A percentile compares a stretch with the other conserved stretches of the same genome.
Conservation (phyloP, 78 protist species). For the Monosiga brevicollis region DNA sequence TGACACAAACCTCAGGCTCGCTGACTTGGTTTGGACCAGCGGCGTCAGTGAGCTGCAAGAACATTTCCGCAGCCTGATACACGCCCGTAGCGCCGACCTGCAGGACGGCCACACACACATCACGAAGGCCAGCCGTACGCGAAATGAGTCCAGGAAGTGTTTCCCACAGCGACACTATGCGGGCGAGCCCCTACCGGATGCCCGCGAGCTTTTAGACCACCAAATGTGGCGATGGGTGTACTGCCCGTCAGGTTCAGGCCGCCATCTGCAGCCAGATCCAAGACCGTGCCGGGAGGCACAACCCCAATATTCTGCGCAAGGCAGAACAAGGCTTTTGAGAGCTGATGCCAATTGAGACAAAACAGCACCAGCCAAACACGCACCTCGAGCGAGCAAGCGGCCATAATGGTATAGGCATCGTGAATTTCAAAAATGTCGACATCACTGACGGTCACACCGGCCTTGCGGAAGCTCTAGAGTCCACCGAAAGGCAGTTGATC, state of each 20-base stretch:
- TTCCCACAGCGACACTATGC: too few species aligned
- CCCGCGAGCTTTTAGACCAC: not conserved
- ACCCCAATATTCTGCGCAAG: not conserved
- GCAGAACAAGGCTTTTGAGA: too few species aligned
- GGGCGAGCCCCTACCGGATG: not conserved
- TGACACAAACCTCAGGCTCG: not conserved
- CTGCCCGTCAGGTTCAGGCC: not conserved
- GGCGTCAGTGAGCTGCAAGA: not conserved
- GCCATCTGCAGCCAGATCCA: not conserved
- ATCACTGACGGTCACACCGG: not conserved
- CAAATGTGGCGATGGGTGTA: not conserved
- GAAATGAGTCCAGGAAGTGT: too few species aligned
- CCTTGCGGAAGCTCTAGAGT: too few species aligned
- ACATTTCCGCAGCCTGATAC: not conserved
- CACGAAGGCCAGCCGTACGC: too few species aligned
- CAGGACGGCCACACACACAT: too few species aligned
- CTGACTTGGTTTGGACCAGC: not conserved
- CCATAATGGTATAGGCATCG: not conserved
- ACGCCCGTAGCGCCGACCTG: not conserved
- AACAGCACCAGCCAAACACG: not conserved
- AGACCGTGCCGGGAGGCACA: not conserved
- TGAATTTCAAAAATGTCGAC: not conserved
- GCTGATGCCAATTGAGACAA: too few species aligned
- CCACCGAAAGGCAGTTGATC: too few species aligned
- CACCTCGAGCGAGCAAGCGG: not conserved